Evolutionary conservation across 352 stramenopile genomes (phyloP).

Genomic region (Blastocystis sp.): DNA sequence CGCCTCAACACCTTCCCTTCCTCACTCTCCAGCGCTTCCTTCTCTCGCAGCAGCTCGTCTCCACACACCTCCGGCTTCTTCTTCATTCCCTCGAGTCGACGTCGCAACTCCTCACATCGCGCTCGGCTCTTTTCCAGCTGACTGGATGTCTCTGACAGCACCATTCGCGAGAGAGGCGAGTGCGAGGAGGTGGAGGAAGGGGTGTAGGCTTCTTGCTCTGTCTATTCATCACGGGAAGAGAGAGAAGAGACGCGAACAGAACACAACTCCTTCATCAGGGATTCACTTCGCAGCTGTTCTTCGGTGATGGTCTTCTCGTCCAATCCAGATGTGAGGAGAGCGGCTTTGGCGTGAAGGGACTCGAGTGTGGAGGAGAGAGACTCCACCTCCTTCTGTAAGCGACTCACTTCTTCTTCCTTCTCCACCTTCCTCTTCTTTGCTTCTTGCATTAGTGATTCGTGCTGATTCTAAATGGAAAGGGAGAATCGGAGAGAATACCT

Average conservation of each 20-base stretch:
- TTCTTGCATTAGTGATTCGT: not conserved
- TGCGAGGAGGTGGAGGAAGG: not conserved
- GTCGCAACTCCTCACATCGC: not conserved
- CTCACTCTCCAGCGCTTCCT: not conserved
- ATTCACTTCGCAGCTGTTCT: not conserved
- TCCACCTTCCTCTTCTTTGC: conserved; percentile 12
- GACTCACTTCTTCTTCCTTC: not conserved
- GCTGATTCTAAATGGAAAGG: not conserved
- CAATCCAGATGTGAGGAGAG: not conserved
- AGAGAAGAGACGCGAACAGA: not conserved
- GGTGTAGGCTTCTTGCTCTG: not conserved
- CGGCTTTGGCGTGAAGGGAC: not conserved
- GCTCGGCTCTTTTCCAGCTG: not conserved
- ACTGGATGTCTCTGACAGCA: not conserved
- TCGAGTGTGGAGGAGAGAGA: not conserved
- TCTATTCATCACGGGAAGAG: not conserved
- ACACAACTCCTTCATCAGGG: conserved; percentile 28
- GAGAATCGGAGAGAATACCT: not conserved
- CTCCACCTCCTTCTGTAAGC: not conserved
- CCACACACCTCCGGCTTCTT: not conserved
- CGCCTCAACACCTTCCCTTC: conserved; percentile 5
- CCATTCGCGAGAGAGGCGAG: not conserved
- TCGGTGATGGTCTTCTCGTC: not conserved
- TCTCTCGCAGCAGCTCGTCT: not conserved
- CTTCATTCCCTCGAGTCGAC: conserved; percentile 5